Percentiles rank a stretch among this genome's conserved stretches.
Evolutionary conservation across 1,284 basidiomycete species (phyloP).

Genomic region (Trichosporon inkin): DNA sequence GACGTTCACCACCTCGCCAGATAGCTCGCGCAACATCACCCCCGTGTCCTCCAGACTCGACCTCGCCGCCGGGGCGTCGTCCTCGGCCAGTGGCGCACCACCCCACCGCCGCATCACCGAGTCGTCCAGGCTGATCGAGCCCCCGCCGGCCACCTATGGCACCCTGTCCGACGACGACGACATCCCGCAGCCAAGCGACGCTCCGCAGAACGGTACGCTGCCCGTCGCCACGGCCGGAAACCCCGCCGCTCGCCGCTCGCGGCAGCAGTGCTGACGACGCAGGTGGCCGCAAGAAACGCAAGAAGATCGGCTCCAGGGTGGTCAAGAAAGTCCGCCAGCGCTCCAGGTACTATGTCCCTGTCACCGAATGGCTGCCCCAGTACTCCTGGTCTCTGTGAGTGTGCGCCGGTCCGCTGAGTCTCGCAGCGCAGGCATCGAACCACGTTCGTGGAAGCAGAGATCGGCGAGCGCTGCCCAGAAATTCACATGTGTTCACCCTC

Average conservation of each 20-base stretch:
- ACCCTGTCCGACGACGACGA: conserved; percentile 1
- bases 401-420: not conserved
- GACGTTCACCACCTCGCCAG: conserved; percentile 1
- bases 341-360: conserved; percentile 50
- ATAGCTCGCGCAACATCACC: conserved; percentile 4
- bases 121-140: conserved; percentile 3
- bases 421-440: not conserved
- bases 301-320: conserved; percentile 15
- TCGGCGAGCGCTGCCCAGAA: not conserved
- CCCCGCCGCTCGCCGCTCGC: no score
- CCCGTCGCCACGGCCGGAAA: no score
- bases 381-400: conserved; percentile 69
- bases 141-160: not conserved
- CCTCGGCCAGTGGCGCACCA: conserved; percentile 2
- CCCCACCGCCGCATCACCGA: not conserved
- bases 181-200: not conserved
- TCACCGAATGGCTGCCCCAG: conserved; percentile 70
- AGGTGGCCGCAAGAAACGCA: not conserved
- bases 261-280: not conserved
- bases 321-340: conserved; percentile 45
- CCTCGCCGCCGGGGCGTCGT: conserved; percentile 7
- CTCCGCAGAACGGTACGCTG: not conserved
- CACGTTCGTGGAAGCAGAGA: not conserved
- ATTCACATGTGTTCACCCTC: not conserved
- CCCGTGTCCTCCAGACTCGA: conserved; percentile 9